Percentiles rank a stretch among this genome's conserved stretches.
phyloP scores from a whole-genome alignment of 768 basidiomycete genomes.

The Psilocybe tampanensis region DNA sequence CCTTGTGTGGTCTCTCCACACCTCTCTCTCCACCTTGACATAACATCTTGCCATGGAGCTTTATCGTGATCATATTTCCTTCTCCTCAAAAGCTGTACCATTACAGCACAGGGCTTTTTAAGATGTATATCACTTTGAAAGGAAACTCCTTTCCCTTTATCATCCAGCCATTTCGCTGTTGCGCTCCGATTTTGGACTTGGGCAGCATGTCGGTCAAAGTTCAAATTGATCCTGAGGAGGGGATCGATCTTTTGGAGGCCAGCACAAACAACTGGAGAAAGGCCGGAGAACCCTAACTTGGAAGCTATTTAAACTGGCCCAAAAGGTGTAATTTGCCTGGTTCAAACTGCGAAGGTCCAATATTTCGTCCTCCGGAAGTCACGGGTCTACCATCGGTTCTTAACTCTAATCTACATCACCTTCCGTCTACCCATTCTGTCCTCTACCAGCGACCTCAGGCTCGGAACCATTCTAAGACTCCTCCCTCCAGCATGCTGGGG shows the following conservation, averaged over 20 bases:
- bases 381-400: constrained; percentile 27
- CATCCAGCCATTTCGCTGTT: neutral
- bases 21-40: neutral
- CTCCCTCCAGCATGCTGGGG: constrained; percentile 26
- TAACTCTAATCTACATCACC: constrained; percentile 25
- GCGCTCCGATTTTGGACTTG: neutral
- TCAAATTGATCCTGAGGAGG: neutral
- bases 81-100: neutral
- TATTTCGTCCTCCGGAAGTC: constrained; percentile 32
- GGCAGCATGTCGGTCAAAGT: neutral
- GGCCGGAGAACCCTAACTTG: neutral
- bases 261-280: neutral
- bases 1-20: too few relatives aligned
- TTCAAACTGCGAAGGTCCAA: constrained; percentile 13
- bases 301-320: constrained; percentile 12
- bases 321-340: constrained; percentile 20
- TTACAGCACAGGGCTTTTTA: neutral
- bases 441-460: constrained; percentile 11
- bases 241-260: neutral
- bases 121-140: neutral
- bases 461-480: neutral
- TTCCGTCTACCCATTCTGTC: constrained; percentile 13
- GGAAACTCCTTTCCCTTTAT: neutral
- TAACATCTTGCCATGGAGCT: too few relatives aligned
- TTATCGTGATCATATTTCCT: neutral